phyloP scores from a whole-genome alignment of 768 basidiomycete species.

The Lentinus tigrinus region DNA sequence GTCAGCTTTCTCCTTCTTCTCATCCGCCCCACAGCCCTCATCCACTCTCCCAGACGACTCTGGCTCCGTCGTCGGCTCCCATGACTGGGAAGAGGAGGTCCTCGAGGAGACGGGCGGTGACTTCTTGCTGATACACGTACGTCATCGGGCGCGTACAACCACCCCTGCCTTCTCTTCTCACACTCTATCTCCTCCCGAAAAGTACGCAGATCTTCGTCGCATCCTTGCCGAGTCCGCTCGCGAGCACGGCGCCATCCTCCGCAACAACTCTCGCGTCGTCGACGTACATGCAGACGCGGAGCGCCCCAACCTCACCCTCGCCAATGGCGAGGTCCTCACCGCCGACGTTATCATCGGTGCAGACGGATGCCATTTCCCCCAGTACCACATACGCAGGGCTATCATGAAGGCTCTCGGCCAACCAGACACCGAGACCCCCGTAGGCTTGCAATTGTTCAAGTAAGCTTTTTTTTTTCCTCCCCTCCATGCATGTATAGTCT shows the following conservation, averaged over 20 bases:
- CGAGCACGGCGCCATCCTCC: conserved; percentile 21
- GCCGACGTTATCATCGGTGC: conserved; percentile 28
- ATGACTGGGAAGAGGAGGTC: conserved; percentile 47
- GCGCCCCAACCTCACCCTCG: conserved; percentile 26
- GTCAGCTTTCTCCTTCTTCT: neutral
- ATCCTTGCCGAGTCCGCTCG: conserved; percentile 27
- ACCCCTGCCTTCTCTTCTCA: neutral
- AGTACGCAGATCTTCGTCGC: conserved; percentile 31
- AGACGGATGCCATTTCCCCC: conserved; percentile 17
- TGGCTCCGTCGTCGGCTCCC: conserved; percentile 43
- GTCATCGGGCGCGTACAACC: conserved; percentile 20
- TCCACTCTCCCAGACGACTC: conserved; percentile 35
- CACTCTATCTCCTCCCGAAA: neutral
- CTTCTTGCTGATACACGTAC: conserved; percentile 48
- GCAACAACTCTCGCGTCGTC: conserved; percentile 15
- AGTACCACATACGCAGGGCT: conserved; percentile 6
- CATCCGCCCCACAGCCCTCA: neutral
- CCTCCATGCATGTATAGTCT: no score
- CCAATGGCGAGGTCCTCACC: neutral
- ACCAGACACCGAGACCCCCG: conserved; percentile 2
- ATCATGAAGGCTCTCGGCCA: conserved; percentile 11
- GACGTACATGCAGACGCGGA: conserved; percentile 10
- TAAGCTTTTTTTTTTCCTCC: neutral
- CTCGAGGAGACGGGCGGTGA: conserved; percentile 47
- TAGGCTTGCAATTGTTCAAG: conserved; percentile 20